These are phyloP conservation scores for Yueomyces sp. DNA, from an alignment of 1,139 yeast genomes.

Conservation along the genomic window DNA sequence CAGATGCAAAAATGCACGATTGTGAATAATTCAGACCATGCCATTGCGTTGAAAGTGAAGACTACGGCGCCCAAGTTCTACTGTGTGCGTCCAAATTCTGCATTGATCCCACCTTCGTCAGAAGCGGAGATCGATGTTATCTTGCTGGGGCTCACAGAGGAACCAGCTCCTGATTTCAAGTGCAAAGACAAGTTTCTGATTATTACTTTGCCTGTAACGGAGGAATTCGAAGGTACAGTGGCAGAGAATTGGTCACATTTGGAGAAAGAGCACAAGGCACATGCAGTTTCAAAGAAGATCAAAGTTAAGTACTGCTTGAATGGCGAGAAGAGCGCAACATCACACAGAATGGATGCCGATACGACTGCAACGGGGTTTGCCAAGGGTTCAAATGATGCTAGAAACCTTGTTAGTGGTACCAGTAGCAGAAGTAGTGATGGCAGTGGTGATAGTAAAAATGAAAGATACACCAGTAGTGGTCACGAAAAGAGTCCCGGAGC, in stretches of 20 bases:
- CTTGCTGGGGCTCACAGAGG: conserved; percentile 70
- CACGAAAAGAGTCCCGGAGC: no score
- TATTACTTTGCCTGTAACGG: conserved; percentile 68
- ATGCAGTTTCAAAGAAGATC: conserved; percentile 61
- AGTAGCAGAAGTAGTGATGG: no score
- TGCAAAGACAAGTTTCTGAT: conserved; percentile 89
- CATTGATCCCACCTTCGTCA: conserved; percentile 65
- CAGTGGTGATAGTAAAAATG: no score
- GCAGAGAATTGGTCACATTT: conserved; percentile 63
- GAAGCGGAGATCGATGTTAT: conserved; percentile 66
- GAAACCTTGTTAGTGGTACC: no score
- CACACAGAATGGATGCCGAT: neutral
- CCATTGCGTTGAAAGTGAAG: conserved; percentile 87
- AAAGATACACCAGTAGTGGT: no score
- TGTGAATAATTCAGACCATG: conserved; percentile 45
- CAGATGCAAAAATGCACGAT: conserved; percentile 59
- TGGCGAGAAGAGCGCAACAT: neutral
- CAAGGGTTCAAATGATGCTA: no score
- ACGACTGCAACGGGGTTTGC: no score
- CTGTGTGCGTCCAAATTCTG: conserved; percentile 93
- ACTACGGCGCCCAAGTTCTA: conserved; percentile 96
- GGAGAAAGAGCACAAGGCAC: conserved; percentile 48
- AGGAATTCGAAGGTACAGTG: conserved; percentile 40
- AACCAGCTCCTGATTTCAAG: conserved; percentile 59
- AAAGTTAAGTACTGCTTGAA: conserved; percentile 45